These are phyloP conservation scores for Podospora tetraspora DNA, from an alignment of 495 filamentous ascomycete species.

Conservation along the genomic window DNA sequence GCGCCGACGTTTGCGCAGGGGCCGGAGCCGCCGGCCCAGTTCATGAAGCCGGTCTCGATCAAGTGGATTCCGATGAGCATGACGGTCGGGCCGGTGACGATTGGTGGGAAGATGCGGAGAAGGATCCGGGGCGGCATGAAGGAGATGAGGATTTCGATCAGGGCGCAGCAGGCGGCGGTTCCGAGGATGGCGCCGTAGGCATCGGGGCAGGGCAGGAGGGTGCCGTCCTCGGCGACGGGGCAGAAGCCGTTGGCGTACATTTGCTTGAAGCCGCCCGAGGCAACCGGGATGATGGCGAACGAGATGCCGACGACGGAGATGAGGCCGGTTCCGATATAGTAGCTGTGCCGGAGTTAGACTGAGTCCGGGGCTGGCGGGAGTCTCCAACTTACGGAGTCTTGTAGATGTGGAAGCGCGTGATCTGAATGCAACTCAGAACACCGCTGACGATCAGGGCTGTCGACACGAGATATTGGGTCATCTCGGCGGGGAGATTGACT, in stretches of 20 bases:
- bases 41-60: slow-evolving; percentile 69
- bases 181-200: slow-evolving; percentile 83
- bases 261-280: slow-evolving; percentile 67
- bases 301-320: slow-evolving; percentile 88
- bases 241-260: slow-evolving; percentile 85
- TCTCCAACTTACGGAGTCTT: slow-evolving; percentile 55
- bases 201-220: slow-evolving; percentile 69
- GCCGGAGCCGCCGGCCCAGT: slow-evolving; percentile 78
- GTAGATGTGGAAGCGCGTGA: slow-evolving; percentile 75
- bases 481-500: slow-evolving; percentile 56
- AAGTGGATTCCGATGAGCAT: slow-evolving; percentile 63
- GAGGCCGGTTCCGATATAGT: slow-evolving; percentile 81
- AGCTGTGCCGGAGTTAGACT: slow-evolving; percentile 23
- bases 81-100: slow-evolving; percentile 84
- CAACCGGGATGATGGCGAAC: slow-evolving; percentile 83
- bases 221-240: slow-evolving; percentile 57
- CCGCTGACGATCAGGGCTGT: slow-evolving; percentile 85
- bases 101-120: slow-evolving; percentile 76
- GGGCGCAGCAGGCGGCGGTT: slow-evolving; percentile 62
- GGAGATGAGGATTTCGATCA: slow-evolving; percentile 69
- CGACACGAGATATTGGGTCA: slow-evolving; percentile 79
- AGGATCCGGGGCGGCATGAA: slow-evolving; percentile 67
- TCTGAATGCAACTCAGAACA: slow-evolving; percentile 72
- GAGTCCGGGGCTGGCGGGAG: neutral
- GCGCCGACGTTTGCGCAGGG: slow-evolving; percentile 54